Evolutionary conservation across 306 rosid species (phyloP).

Genomic region (Mimosa pudica): DNA sequence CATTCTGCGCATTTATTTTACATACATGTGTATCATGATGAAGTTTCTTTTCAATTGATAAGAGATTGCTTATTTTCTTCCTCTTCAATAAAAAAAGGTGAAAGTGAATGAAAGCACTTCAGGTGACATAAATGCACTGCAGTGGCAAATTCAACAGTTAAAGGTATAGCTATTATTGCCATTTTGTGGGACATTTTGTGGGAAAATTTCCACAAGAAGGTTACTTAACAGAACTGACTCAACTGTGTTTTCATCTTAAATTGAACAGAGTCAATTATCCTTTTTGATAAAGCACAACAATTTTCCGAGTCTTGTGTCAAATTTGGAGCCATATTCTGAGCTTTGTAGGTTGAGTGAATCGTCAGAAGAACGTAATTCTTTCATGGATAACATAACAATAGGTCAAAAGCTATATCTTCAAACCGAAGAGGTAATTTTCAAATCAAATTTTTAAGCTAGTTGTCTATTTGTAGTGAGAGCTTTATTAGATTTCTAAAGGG

Average conservation of each 20-base stretch:
- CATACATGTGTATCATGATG: neutral
- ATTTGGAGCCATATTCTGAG: slow-evolving; percentile 52
- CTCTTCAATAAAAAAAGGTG: slow-evolving; percentile 51
- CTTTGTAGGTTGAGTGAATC: slow-evolving; percentile 47
- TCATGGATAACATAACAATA: slow-evolving; percentile 37
- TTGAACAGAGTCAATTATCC: slow-evolving; percentile 75
- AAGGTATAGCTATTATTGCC: slow-evolving; percentile 59
- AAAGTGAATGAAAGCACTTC: slow-evolving; percentile 96
- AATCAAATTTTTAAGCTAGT: slow-evolving; percentile 5
- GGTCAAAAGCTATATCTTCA: slow-evolving; percentile 42
- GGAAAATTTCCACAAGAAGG: slow-evolving; percentile 25
- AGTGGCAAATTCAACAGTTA: slow-evolving; percentile 80
- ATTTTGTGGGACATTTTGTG: slow-evolving; percentile 42
- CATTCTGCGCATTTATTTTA: slow-evolving; percentile 13
- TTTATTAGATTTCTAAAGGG: slow-evolving; percentile 13
- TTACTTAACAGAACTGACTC: slow-evolving; percentile 36
- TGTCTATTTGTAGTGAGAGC: slow-evolving; percentile 20
- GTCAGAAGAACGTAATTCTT: slow-evolving; percentile 46
- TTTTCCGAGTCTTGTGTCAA: slow-evolving; percentile 45
- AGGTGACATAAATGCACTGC: slow-evolving; percentile 83
- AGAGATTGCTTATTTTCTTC: slow-evolving; percentile 27
- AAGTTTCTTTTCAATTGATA: neutral
- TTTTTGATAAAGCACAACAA: slow-evolving; percentile 58
- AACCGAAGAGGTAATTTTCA: slow-evolving; percentile 55
- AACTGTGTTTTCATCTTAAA: slow-evolving; percentile 35